Percentiles rank a stretch among this genome's conserved stretches.
Conservation (phyloP, 495 filamentous ascomycete genomes). For the Aspergillus kassunensis region DNA sequence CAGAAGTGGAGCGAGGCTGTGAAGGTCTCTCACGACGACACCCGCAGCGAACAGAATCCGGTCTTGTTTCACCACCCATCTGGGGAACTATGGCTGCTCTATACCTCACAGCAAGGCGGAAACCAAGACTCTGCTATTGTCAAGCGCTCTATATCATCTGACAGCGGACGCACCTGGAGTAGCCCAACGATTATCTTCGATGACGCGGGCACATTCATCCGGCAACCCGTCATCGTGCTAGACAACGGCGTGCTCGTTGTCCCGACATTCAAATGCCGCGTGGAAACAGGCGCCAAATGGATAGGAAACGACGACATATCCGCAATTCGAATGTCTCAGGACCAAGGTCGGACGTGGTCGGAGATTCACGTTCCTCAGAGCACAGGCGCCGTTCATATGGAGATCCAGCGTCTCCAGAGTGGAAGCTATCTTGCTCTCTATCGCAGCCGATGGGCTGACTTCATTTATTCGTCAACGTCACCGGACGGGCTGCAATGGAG, state of each 20-base stretch:
- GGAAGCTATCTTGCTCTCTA: conserved; percentile 20
- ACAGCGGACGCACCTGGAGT: conserved; percentile 17
- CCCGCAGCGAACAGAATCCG: conserved; percentile 26
- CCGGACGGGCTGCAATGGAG: conserved; percentile 20
- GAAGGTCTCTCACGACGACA: conserved; percentile 23
- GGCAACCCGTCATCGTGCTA: conserved; percentile 19
- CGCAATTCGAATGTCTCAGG: conserved; percentile 16
- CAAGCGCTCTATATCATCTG: conserved; percentile 15
- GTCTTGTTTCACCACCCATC: conserved; percentile 20
- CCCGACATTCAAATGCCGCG: conserved; percentile 25
- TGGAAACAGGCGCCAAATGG: conserved; percentile 20
- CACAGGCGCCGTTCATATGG: conserved; percentile 24
- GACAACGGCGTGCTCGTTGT: conserved; percentile 16
- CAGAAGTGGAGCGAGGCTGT: conserved; percentile 12
- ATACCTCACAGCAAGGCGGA: conserved; percentile 23
- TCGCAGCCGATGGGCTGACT: conserved; percentile 26
- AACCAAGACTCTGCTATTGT: conserved; percentile 26
- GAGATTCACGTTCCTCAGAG: conserved; percentile 20
- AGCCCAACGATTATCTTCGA: conserved; percentile 17
- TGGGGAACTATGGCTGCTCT: conserved; percentile 20
- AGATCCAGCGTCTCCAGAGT: conserved; percentile 20
- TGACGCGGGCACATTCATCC: conserved; percentile 23
- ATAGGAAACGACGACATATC: conserved; percentile 25
- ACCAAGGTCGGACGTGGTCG: conserved; percentile 19
- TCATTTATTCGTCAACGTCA: conserved; percentile 20